Percentiles rank a stretch among this genome's conserved stretches.
Evolutionary conservation across 2,329 filamentous ascomycete genomes (phyloP).

Genomic region (Colletotrichum aenigma): DNA sequence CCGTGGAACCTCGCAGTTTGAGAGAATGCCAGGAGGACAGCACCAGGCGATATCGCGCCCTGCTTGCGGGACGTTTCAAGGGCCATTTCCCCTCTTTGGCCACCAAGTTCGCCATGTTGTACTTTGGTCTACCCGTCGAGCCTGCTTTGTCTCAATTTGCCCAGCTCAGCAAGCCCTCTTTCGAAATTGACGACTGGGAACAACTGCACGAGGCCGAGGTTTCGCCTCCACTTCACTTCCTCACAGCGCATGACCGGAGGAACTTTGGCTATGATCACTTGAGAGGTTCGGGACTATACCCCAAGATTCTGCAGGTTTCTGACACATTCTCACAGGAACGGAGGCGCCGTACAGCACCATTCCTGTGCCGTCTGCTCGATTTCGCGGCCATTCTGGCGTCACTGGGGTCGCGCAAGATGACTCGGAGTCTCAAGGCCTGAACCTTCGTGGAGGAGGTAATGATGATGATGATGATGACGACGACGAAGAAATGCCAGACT

Average conservation of each 20-base stretch:
- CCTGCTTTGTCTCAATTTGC: conserved; percentile 32
- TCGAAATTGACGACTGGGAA: conserved; percentile 21
- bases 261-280: conserved; percentile 31
- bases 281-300: neutral
- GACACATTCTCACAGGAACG: conserved; percentile 17
- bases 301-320: neutral
- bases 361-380: neutral
- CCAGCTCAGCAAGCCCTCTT: conserved; percentile 26
- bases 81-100: conserved; percentile 30
- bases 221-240: conserved; percentile 34
- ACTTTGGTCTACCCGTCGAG: conserved; percentile 50
- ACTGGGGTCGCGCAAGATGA: neutral
- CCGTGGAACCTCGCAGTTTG: conserved; percentile 27
- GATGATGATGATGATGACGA: neutral
- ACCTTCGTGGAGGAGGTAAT: conserved; percentile 9
- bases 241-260: conserved; percentile 31
- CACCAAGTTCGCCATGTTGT: conserved; percentile 50
- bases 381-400: neutral
- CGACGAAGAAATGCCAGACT: neutral
- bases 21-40: conserved; percentile 34
- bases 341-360: neutral
- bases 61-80: conserved; percentile 36
- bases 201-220: conserved; percentile 23
- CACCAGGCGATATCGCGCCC: conserved; percentile 28
- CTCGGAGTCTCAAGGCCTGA: neutral